Conservation (phyloP, 73 alveolate species). For the Stentor coeruleus region DNA sequence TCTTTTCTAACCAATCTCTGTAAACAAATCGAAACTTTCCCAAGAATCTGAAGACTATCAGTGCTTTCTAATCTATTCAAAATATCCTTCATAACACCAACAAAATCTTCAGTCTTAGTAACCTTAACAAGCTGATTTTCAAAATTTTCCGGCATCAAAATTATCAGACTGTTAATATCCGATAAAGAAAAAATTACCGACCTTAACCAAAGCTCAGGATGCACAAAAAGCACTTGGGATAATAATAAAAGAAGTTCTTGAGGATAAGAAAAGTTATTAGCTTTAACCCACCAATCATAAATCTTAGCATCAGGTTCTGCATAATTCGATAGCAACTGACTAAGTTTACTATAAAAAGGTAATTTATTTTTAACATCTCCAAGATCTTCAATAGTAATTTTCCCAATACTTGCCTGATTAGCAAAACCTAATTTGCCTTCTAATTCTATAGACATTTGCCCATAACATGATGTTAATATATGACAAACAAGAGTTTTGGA, state of each 20-base stretch:
- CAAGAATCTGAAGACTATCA: background rate
- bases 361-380: background rate
- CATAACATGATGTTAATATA: background rate
- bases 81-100: background rate
- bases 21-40: background rate
- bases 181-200: background rate
- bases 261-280: background rate
- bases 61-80: background rate
- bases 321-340: background rate
- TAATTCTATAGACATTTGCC: background rate
- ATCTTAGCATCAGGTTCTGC: background rate
- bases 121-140: background rate
- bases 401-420: too few relatives aligned
- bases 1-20: background rate
- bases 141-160: background rate
- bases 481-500: background rate
- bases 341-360: background rate
- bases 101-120: background rate
- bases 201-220: background rate
- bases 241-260: background rate
- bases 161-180: background rate
- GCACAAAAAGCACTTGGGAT: too few relatives aligned
- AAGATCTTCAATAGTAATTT: background rate
- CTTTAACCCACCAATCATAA: constrained; percentile 16
- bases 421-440: background rate